Percentiles rank a stretch among this genome's conserved stretches.
Conservation (phyloP, 345 rosid species). For the Brassica carinata region DNA sequence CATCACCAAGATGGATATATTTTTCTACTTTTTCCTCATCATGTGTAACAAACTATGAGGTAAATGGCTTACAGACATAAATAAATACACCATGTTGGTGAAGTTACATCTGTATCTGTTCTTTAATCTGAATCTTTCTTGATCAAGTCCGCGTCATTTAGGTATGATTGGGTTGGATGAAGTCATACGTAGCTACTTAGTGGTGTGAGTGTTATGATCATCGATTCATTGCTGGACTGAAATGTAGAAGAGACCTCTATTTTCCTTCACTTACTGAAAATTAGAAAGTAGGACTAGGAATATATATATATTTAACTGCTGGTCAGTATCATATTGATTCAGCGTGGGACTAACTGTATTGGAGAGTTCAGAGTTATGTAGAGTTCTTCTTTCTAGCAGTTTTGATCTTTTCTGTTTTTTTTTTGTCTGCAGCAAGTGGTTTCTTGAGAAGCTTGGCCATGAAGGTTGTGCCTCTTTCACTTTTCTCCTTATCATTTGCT, state of each 20-base stretch:
- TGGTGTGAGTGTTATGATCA: conserved; percentile 5
- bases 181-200: not conserved
- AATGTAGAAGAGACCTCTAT: conserved; percentile 1
- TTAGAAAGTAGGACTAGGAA: not conserved
- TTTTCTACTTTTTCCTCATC: not conserved
- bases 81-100: not conserved
- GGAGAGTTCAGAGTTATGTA: conserved; percentile 19
- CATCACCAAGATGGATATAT: not conserved
- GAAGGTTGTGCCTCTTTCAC: conserved; percentile 58
- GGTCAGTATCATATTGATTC: conserved; percentile 4
- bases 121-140: not conserved
- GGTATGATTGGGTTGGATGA: not conserved
- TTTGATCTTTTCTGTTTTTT: conserved; percentile 19
- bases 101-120: not conserved
- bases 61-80: not conserved
- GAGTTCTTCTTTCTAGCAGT: conserved; percentile 12
- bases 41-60: not conserved
- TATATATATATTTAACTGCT: not conserved
- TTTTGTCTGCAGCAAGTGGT: conserved; percentile 79
- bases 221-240: conserved; percentile 4
- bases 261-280: not conserved
- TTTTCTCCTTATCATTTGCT: not conserved
- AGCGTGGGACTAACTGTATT: not conserved
- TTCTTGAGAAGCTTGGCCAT: conserved; percentile 85
- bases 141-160: not conserved